Base-by-base conservation (phyloP, 75 land plant genomes). In the Pinus tabuliformis region DNA sequence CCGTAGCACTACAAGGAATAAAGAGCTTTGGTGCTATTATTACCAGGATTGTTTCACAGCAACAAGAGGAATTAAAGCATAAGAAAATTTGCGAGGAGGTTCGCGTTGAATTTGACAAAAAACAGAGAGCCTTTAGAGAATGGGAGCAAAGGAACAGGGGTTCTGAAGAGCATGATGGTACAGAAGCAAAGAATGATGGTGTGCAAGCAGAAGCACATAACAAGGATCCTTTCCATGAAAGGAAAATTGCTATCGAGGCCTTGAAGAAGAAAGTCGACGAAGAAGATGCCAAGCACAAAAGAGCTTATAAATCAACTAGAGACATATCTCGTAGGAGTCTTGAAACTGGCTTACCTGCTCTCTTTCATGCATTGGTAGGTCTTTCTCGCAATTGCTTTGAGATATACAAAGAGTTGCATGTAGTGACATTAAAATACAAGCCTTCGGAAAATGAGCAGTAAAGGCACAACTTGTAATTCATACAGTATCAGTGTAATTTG, bases 241-340 rank as follows among this genome's bases (percentile, higher is more conserved):
- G 82, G 75, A 58, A 75, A 49, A 1, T 60, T 14, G 70, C 3
- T 3, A 84, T 95, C 45, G 97, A 91, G 0, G 3, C 37, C 11
- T 12, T 84, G 21, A 62, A 84, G 57, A 82, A 76, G 57, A 83
- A 59, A 64, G 54, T 84, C 72, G 81, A 89, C 26, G 86, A 87
- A 3, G 95, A 94, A 56, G 57, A 63, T 21, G 88, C 83, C 52
- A 79, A 45, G 13, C 82, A 86, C 72, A 73, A 57, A 74, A 89
- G 73, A 70, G 77, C 81, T 1, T 83, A 90, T 78, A 57, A 62
- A 4, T 89, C 81, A 54, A 93, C 93, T 6, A 85, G 99, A 60
- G 85, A 84, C 65, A 88, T 88, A 66, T 95, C 98, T 17, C 62
- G 88, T 72, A 77, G 70, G n/a, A 91, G 83, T 76, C 85, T 96